Base-by-base conservation (phyloP, 139 green algal species). In the Micractinium sp. region DNA sequence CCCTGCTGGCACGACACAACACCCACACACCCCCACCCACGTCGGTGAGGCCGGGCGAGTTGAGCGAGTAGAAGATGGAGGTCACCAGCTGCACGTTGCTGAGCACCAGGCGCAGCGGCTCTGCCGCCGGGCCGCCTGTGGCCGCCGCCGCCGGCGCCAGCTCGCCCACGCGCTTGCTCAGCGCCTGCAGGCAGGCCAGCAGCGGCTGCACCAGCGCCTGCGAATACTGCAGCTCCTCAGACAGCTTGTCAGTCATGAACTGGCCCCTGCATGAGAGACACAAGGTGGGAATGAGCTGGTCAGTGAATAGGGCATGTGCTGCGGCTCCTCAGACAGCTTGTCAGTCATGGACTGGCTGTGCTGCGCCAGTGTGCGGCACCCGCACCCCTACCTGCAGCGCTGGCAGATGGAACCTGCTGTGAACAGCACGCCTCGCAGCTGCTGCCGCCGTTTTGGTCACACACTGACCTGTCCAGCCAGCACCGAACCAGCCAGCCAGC, bases 381-480 rank as follows among this genome's bases (percentile, higher is more conserved):
- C 9, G 31, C 16, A 7, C 31, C 31, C 81, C 41, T 66, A 86
- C 41, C 97, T 85, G 92, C 97, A 99, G 33, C 98, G 92, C 92
- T 99, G 98, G 93, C 98, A 99, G 82, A 99, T 99, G 77, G 96
- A 97, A 93, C 99, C 99, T 47, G 96, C 97, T 0, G 97, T 98
- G 56, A 92, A 89, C 41, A 99, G 92, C 77, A 99, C 97, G 3
- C 98, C 98, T 31, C 93, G 93, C 35, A 98, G 93, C 4, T 93
- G 92, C 61, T 82, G 81, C 31, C 47, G 47, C 47, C 47, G n/a
- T n/a, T 9, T 56, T 56, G 47, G 9, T 16, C 47, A 56, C 47
- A 56, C 47, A 56, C 47, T 56, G 47, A 5, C 47, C 47, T 16
- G 47, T 9, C 47, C 47, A 56, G 47, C 47, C 5, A 56, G 47